phyloP scores from a whole-genome alignment of 306 rosid species.

The Acacia melanoxylon region DNA sequence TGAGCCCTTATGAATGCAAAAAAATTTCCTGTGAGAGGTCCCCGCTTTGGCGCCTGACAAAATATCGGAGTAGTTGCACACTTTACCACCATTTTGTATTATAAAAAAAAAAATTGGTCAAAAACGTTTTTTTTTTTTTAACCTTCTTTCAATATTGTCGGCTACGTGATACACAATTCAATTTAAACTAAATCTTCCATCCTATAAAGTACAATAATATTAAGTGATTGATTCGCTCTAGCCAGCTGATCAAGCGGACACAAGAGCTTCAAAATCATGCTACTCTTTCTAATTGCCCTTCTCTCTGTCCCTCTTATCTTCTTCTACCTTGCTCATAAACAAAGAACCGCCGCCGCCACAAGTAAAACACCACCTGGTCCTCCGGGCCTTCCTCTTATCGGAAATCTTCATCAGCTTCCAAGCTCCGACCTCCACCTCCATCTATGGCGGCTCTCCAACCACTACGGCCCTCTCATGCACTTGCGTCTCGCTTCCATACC shows the following conservation, averaged over 20 bases:
- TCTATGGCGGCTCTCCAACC: slow-evolving; percentile 39
- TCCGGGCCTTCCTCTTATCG: slow-evolving; percentile 53
- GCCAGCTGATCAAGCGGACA: background rate
- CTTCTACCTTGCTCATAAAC: slow-evolving; percentile 8
- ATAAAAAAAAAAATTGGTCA: too few species aligned
- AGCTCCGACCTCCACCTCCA: slow-evolving; percentile 32
- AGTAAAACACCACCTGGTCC: slow-evolving; percentile 51
- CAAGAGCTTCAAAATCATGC: background rate
- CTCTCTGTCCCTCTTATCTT: background rate
- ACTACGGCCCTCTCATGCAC: slow-evolving; percentile 53
- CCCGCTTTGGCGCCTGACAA: too few species aligned
- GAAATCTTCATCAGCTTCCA: slow-evolving; percentile 54
- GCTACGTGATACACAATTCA: too few species aligned
- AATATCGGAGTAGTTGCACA: too few species aligned
- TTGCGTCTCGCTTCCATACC: slow-evolving; percentile 33
- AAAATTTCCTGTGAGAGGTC: too few species aligned
- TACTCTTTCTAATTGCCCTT: background rate
- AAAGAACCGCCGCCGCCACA: background rate
- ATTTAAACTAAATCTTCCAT: background rate
- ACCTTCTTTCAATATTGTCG: too few species aligned
- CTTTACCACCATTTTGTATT: too few species aligned
- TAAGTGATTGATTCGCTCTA: background rate
- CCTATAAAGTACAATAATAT: background rate
- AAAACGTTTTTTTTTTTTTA: too few species aligned
- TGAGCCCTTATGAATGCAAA: too few species aligned